Evolutionary conservation across 2,329 filamentous ascomycete species (phyloP).

Genomic region (Exophiala sideris): DNA sequence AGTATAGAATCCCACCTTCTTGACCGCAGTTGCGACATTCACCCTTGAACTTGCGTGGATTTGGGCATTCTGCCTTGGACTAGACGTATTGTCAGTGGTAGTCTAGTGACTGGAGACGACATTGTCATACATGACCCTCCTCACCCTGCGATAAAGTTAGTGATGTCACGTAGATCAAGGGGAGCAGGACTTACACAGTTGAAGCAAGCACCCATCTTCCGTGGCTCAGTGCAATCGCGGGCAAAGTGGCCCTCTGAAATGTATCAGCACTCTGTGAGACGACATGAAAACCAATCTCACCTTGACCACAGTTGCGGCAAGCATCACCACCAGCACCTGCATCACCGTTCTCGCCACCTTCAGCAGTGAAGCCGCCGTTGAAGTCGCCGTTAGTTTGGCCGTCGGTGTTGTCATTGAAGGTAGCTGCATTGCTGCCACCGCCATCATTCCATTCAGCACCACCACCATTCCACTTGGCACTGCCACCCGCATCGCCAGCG

Average conservation of each 20-base stretch:
- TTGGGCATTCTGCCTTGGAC: constrained; percentile 43
- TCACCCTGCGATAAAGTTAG: constrained; percentile 29
- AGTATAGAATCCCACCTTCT: constrained; percentile 27
- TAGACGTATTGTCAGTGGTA: constrained; percentile 28
- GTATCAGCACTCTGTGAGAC: constrained; percentile 4
- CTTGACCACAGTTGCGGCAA: constrained; percentile 28
- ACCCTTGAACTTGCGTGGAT: constrained; percentile 47
- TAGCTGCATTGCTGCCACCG: not conserved
- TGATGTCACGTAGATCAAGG: not conserved
- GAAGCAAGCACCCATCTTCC: constrained; percentile 42
- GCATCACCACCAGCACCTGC: constrained; percentile 11
- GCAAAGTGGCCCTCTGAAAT: constrained; percentile 30
- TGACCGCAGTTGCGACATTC: constrained; percentile 45
- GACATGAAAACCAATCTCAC: constrained; percentile 11
- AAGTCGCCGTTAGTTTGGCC: constrained; percentile 4
- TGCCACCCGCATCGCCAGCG: not conserved
- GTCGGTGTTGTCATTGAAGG: not conserved
- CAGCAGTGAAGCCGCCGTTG: constrained; percentile 3
- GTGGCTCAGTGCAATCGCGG: constrained; percentile 43
- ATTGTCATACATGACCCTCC: constrained; percentile 35
- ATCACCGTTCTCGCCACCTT: constrained; percentile 3
- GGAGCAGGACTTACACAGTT: constrained; percentile 35
- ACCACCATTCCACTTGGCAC: not conserved
- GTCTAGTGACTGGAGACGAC: not conserved
- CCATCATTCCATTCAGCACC: not conserved